phyloP scores from a whole-genome alignment of 139 green algal species.

The Coelastrella sp. region DNA sequence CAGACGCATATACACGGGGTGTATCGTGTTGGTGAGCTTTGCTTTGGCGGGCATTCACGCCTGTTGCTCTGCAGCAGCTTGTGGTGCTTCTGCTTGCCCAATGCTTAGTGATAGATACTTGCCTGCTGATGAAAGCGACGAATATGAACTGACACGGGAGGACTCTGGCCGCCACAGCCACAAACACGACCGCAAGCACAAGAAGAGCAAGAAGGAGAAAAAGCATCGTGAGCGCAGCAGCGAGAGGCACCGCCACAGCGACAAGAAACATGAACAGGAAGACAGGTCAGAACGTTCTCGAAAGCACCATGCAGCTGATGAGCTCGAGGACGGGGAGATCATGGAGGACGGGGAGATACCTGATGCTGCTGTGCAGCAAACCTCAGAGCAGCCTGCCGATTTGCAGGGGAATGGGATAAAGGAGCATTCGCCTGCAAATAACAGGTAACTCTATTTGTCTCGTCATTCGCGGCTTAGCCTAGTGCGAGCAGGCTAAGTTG shows the following conservation, averaged over 20 bases:
- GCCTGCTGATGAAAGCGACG: conserved; percentile 29
- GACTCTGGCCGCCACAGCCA: conserved; percentile 9
- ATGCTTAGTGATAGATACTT: conserved; percentile 43
- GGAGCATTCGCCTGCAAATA: too few species aligned
- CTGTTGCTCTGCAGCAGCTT: conserved; percentile 6
- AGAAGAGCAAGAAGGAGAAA: conserved; percentile 64
- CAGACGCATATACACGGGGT: neutral
- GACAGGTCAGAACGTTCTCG: neutral
- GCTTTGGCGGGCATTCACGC: neutral
- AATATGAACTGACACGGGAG: conserved; percentile 44
- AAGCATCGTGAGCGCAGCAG: conserved; percentile 5
- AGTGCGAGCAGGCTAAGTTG: too few species aligned
- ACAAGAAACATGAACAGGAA: neutral
- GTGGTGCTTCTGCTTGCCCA: neutral
- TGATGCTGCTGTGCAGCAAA: neutral
- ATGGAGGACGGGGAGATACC: conserved; percentile 27
- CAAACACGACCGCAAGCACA: conserved; percentile 60
- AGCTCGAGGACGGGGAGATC: conserved; percentile 50
- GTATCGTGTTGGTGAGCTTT: conserved; percentile 28
- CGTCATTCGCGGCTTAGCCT: too few species aligned
- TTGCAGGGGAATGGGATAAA: too few species aligned
- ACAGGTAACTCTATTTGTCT: too few species aligned
- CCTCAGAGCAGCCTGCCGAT: neutral
- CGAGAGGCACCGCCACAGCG: neutral
- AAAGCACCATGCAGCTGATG: neutral